These are phyloP conservation scores for Parastagonospora avenae DNA, from an alignment of 2,329 filamentous ascomycete species.

Conservation along the genomic window DNA sequence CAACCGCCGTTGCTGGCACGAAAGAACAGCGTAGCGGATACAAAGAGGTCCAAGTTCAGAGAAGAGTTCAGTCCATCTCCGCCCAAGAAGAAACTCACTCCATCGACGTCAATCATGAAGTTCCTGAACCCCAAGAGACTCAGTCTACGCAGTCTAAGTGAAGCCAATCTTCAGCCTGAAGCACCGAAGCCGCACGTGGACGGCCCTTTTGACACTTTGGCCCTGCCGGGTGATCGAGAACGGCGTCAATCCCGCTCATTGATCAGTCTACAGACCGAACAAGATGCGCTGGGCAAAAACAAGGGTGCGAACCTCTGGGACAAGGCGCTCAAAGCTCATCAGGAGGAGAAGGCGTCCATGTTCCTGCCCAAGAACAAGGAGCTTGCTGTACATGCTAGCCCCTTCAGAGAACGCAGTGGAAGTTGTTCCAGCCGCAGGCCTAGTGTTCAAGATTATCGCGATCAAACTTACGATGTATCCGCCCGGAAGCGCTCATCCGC, in stretches of 20 bases:
- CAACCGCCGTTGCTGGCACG: conserved; percentile 13
- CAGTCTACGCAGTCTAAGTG: conserved; percentile 40
- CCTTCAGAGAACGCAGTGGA: conserved; percentile 40
- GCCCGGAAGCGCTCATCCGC: conserved; percentile 15
- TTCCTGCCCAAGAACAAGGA: conserved; percentile 41
- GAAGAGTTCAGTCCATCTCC: conserved; percentile 45
- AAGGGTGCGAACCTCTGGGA: conserved; percentile 42
- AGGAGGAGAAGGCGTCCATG: conserved; percentile 42
- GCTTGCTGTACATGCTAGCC: conserved; percentile 29
- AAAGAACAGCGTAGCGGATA: conserved; percentile 38
- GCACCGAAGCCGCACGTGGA: conserved; percentile 15
- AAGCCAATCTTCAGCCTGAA: conserved; percentile 27
- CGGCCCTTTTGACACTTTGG: conserved; percentile 23
- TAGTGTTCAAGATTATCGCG: conserved; percentile 7
- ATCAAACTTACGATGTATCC: background rate
- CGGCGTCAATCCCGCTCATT: conserved; percentile 37
- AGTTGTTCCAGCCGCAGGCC: conserved; percentile 20
- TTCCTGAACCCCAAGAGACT: conserved; percentile 36
- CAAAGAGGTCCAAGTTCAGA: conserved; percentile 42
- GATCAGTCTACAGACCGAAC: conserved; percentile 36
- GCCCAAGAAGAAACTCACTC: conserved; percentile 28
- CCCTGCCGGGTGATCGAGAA: conserved; percentile 17
- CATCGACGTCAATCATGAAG: conserved; percentile 35
- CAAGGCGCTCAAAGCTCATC: conserved; percentile 42
- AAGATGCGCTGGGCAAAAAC: conserved; percentile 27